phyloP scores from a whole-genome alignment of 768 basidiomycete genomes.

The Russula foetens region DNA sequence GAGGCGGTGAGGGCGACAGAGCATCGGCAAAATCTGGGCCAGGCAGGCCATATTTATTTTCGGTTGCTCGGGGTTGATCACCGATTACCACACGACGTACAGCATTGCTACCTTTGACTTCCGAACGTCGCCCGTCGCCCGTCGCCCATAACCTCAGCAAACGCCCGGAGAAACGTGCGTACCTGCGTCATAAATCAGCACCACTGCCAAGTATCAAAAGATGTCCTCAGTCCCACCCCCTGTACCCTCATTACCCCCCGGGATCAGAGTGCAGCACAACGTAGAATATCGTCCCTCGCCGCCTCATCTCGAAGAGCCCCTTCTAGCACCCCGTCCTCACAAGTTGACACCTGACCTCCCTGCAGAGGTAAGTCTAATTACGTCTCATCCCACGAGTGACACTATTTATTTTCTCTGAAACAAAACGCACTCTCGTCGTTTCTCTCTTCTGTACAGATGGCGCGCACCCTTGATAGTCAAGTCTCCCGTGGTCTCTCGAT shows the following conservation, averaged over 20 bases:
- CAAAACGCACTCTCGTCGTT: background rate
- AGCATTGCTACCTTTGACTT: too few species aligned
- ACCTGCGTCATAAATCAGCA: background rate
- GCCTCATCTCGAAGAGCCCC: constrained; percentile 46
- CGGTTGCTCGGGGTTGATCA: too few species aligned
- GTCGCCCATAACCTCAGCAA: background rate
- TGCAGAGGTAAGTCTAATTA: constrained; percentile 45
- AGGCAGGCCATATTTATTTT: too few species aligned
- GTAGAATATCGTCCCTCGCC: constrained; percentile 22
- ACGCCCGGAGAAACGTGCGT: background rate
- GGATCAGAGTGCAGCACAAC: background rate
- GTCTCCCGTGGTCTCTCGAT: constrained; percentile 18
- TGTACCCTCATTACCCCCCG: background rate
- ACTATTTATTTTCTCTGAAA: too few species aligned
- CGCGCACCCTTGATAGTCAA: constrained; percentile 50
- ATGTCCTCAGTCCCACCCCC: constrained; percentile 4
- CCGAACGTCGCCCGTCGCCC: too few species aligned
- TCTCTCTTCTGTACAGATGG: constrained; percentile 42
- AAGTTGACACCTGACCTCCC: constrained; percentile 52
- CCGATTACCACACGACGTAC: too few species aligned
- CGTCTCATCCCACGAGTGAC: background rate
- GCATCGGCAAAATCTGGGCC: too few species aligned
- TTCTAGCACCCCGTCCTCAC: constrained; percentile 61
- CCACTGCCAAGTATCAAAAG: background rate
- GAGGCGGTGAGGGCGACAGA: too few species aligned